Conservation (phyloP, 805 yeast genomes). For the Wickerhamomyces silvicola region DNA sequence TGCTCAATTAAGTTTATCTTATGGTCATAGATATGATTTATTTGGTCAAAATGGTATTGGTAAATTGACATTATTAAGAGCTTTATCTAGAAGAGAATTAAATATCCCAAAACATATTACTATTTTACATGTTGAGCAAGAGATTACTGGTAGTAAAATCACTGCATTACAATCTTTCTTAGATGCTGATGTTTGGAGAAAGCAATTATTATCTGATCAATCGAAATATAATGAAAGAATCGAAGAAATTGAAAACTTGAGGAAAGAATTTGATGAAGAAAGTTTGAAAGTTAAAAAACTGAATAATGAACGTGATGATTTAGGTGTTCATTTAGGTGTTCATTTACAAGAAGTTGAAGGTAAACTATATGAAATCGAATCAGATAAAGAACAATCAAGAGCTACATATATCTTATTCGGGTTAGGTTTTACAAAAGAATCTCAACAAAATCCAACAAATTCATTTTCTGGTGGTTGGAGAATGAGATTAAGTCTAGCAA, state of each 20-base stretch:
- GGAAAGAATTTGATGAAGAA: conserved; percentile 67
- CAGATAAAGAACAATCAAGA: conserved; percentile 95
- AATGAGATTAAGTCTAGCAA: conserved; percentile 96
- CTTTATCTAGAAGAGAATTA: conserved; percentile 88
- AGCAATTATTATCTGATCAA: conserved; percentile 77
- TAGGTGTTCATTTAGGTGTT: conserved; percentile 69
- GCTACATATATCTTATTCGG: conserved; percentile 94
- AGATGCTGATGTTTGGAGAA: conserved; percentile 99
- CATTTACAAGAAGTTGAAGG: conserved; percentile 75
- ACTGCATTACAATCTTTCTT: conserved; percentile 90
- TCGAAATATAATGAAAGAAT: conserved; percentile 65
- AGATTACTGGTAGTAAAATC: conserved; percentile 88
- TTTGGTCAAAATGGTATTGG: conserved; percentile 99
- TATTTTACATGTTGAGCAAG: conserved; percentile 96
- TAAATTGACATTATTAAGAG: conserved; percentile 88
- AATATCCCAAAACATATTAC: conserved; percentile 94
- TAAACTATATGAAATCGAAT: conserved; percentile 87
- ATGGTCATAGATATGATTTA: conserved; percentile 93
- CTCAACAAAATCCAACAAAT: conserved; percentile 80
- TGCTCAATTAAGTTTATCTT: conserved; percentile 77
- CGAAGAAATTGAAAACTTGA: conserved; percentile 63
- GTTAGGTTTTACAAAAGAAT: conserved; percentile 84
- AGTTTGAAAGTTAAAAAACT: conserved; percentile 68
- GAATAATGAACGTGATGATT: conserved; percentile 86
- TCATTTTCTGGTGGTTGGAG: conserved; percentile 99